Percentiles rank a stretch among this genome's conserved stretches.
Evolutionary conservation across 2,329 filamentous ascomycete genomes (phyloP).

Genomic region (Tolypocladium album): DNA sequence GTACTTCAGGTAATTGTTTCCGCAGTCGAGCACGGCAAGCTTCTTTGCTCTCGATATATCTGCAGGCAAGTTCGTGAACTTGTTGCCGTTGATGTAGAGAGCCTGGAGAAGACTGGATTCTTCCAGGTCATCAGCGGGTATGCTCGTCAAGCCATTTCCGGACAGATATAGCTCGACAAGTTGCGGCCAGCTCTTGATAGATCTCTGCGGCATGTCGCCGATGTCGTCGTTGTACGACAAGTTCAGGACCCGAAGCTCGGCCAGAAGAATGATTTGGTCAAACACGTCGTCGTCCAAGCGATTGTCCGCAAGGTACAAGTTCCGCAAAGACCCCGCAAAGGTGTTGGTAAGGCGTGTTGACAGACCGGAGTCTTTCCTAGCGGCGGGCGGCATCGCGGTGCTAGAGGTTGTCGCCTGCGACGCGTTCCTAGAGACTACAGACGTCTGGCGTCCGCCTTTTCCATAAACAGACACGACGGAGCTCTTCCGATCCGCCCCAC

Average conservation of each 20-base stretch:
- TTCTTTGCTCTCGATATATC: conserved; percentile 92
- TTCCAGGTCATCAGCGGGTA: conserved; percentile 90
- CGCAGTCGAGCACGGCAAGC: conserved; percentile 83
- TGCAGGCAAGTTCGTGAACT: conserved; percentile 91
- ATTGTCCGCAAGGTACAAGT: conserved; percentile 87
- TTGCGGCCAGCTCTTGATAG: conserved; percentile 81
- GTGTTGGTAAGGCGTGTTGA: conserved; percentile 73
- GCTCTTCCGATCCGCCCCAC: conserved; percentile 57
- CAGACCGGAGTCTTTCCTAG: conserved; percentile 81
- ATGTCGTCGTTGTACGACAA: conserved; percentile 84
- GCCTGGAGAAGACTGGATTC: conserved; percentile 80
- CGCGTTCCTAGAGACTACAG: conserved; percentile 59
- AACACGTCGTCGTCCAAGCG: conserved; percentile 91
- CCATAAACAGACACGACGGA: conserved; percentile 76
- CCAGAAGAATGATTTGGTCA: conserved; percentile 73
- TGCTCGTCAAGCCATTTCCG: conserved; percentile 82
- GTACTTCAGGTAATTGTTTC: conserved; percentile 92
- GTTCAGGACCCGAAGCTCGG: conserved; percentile 81
- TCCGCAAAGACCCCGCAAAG: conserved; percentile 75
- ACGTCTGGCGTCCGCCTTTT: conserved; percentile 74
- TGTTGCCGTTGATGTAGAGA: conserved; percentile 93
- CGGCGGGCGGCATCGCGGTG: conserved; percentile 39
- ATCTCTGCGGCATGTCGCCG: conserved; percentile 80
- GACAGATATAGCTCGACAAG: conserved; percentile 89
- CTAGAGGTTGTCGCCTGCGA: conserved; percentile 32